Percentiles rank a stretch among this genome's conserved stretches.
These are phyloP conservation scores for Colletotrichum camelliae DNA, from an alignment of 2,329 filamentous ascomycete species.

Conservation along the genomic window DNA sequence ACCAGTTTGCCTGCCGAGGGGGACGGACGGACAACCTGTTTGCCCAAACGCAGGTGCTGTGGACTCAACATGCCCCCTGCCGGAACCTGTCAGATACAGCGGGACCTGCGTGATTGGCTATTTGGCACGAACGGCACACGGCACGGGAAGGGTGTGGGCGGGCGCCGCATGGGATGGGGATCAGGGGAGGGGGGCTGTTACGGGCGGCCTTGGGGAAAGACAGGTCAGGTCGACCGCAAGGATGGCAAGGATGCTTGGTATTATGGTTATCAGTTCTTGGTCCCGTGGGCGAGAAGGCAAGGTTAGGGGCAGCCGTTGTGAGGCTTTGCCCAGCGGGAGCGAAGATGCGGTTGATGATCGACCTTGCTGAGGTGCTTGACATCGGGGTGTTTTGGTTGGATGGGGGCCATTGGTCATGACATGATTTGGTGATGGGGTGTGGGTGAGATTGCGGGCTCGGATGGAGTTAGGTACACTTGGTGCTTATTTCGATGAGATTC, in stretches of 20 bases:
- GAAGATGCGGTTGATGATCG: not conserved
- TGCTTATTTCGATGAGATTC: not conserved
- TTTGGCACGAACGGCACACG: not conserved
- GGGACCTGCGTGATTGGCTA: not conserved
- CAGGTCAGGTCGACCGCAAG: not conserved
- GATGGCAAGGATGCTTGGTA: not conserved
- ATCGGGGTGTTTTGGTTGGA: constrained; percentile 5
- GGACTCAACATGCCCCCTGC: not conserved
- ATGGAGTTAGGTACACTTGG: not conserved
- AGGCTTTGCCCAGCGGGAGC: not conserved
- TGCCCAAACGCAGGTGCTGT: not conserved
- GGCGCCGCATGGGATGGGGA: not conserved
- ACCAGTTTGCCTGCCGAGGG: not conserved
- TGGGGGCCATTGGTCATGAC: not conserved
- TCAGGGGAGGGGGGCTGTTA: not conserved
- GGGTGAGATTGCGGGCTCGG: not conserved
- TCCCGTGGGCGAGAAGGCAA: not conserved
- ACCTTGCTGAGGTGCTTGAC: not conserved
- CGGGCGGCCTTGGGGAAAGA: not conserved
- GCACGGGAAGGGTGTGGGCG: not conserved
- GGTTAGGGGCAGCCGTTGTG: not conserved
- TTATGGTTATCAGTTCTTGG: not conserved
- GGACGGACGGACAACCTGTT: not conserved
- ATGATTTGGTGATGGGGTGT: not conserved
- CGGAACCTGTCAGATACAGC: not conserved